Evolutionary conservation across 1,139 yeast species (phyloP).

Genomic region (Hyphopichia wangnamkhiaoensis): DNA sequence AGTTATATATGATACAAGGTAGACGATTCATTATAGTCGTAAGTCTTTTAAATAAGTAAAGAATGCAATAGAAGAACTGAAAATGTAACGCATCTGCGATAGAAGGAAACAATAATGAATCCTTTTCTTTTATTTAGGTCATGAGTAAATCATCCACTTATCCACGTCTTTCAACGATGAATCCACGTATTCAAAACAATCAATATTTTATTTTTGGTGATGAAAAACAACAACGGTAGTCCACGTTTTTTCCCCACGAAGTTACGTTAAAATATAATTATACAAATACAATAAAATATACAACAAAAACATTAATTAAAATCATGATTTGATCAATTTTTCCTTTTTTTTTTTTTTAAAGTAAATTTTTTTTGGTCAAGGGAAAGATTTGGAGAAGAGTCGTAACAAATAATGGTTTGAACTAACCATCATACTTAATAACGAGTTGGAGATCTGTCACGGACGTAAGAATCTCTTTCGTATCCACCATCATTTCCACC

Average conservation of each 20-base stretch:
- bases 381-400: no score
- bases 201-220: conserved; percentile 1
- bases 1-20: no score
- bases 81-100: no score
- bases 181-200: neutral
- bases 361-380: neutral
- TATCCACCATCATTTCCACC: conserved; percentile 32
- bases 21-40: no score
- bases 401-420: no score
- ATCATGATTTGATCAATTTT: neutral
- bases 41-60: no score
- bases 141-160: no score
- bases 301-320: conserved; percentile 8
- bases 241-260: conserved; percentile 2
- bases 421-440: no score
- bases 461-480: conserved; percentile 44
- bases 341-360: neutral
- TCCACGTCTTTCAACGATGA: no score
- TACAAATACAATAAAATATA: conserved; percentile 11
- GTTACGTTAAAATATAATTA: conserved; percentile 5
- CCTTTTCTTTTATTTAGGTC: no score
- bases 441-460: conserved; percentile 54
- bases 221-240: neutral
- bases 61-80: no score
- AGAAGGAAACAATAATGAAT: no score